These are phyloP conservation scores for Flaveria bidentis DNA, from an alignment of 129 eudicot genomes.

Conservation along the genomic window DNA sequence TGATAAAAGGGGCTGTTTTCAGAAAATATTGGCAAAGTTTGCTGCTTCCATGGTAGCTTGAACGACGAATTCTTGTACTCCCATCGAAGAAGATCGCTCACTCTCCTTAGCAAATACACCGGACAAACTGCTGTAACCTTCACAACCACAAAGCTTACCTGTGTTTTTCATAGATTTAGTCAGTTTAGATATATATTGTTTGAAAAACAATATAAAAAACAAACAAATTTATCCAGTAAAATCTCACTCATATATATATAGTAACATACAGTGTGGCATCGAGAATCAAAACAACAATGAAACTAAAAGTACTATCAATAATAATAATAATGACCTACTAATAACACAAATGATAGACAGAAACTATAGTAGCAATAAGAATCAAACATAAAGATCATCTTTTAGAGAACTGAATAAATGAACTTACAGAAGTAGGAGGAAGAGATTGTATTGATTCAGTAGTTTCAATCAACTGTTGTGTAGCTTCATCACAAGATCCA, in stretches of 20 bases:
- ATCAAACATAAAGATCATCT: neutral
- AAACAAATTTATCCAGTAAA: neutral
- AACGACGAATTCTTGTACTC: slow-evolving; percentile 52
- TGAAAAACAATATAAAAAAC: neutral
- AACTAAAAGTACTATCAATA: no score
- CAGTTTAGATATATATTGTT: neutral
- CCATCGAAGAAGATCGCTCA: slow-evolving; percentile 86
- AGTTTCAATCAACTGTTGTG: slow-evolving; percentile 46
- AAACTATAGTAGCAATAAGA: neutral
- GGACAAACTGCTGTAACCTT: slow-evolving; percentile 84
- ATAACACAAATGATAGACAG: no score
- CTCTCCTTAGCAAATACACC: slow-evolving; percentile 50
- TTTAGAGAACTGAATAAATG: neutral
- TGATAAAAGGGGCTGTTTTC: slow-evolving; percentile 80
- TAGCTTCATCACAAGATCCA: slow-evolving; percentile 60
- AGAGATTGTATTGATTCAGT: slow-evolving; percentile 51
- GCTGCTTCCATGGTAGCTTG: slow-evolving; percentile 83
- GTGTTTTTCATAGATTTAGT: slow-evolving; percentile 15
- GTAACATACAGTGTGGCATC: no score
- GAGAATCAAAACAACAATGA: no score
- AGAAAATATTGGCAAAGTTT: slow-evolving; percentile 62
- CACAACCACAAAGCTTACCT: slow-evolving; percentile 85
- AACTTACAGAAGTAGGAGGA: slow-evolving; percentile 57
- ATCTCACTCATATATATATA: no score
- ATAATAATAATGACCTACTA: no score